Percentiles rank a stretch among this genome's conserved stretches.
These are phyloP conservation scores for Xylariaceae sp. DNA, from an alignment of 2,329 filamentous ascomycete species.

Conservation along the genomic window DNA sequence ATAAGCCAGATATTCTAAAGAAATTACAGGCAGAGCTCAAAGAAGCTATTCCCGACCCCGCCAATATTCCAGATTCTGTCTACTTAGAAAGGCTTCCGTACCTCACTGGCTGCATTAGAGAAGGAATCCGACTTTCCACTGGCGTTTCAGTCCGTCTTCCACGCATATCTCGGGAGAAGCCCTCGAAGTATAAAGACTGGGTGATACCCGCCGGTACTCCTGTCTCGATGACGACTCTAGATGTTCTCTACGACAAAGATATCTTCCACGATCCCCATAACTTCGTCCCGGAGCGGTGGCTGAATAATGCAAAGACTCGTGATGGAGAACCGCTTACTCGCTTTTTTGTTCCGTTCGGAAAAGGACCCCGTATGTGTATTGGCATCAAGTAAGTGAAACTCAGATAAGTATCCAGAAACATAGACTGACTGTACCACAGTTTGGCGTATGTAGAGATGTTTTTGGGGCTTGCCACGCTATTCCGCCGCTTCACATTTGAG, in stretches of 20 bases:
- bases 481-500: conserved; percentile 15
- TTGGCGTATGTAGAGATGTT: conserved; percentile 13
- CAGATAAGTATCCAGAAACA: background rate
- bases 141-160: conserved; percentile 17
- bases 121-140: conserved; percentile 12
- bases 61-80: conserved; percentile 5
- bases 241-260: conserved; percentile 6
- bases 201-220: conserved; percentile 11
- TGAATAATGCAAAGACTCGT: conserved; percentile 7
- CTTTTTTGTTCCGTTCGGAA: conserved; percentile 17
- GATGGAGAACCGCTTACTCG: conserved; percentile 10
- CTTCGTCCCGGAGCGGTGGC: conserved; percentile 13
- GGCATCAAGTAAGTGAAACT: conserved; percentile 8
- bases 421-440: conserved; percentile 4
- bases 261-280: conserved; percentile 1
- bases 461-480: conserved; percentile 6
- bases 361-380: conserved; percentile 16
- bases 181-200: conserved; percentile 14
- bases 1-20: conserved; percentile 9
- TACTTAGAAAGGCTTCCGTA: conserved; percentile 15
- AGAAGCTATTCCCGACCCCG: conserved; percentile 6
- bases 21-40: conserved; percentile 13
- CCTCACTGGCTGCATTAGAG: conserved; percentile 12
- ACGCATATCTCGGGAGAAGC: conserved; percentile 11
- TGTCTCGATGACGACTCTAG: conserved; percentile 14